These are phyloP conservation scores for Serendipita sp. DNA, from an alignment of 768 basidiomycete genomes.

Conservation along the genomic window DNA sequence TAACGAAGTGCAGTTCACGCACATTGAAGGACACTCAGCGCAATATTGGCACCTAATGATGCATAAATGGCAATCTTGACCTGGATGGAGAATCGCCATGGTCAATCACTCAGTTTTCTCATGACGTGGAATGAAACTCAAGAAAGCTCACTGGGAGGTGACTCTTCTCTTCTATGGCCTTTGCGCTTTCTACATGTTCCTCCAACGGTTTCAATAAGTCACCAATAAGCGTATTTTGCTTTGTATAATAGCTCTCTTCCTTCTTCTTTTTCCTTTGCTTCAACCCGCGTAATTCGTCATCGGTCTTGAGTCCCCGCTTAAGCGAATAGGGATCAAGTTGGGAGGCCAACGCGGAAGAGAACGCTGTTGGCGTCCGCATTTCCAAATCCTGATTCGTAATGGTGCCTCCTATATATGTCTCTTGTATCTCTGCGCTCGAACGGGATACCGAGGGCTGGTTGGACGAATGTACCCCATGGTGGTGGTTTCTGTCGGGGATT, in stretches of 20 bases:
- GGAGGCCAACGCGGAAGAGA: background rate
- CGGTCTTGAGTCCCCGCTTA: constrained; percentile 41
- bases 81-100: constrained; percentile 23
- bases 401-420: background rate
- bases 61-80: constrained; percentile 80
- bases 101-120: background rate
- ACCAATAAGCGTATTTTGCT: constrained; percentile 74
- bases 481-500: too few relatives aligned
- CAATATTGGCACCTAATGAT: constrained; percentile 63
- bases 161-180: constrained; percentile 44
- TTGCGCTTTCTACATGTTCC: constrained; percentile 71
- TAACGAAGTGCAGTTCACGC: constrained; percentile 14
- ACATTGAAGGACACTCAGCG: constrained; percentile 60
- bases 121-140: background rate
- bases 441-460: too few relatives aligned
- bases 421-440: too few relatives aligned
- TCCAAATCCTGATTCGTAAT: background rate
- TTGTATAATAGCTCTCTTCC: constrained; percentile 49
- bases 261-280: constrained; percentile 41
- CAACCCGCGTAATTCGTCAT: constrained; percentile 46
- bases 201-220: constrained; percentile 85
- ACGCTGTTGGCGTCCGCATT: background rate
- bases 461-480: too few relatives aligned
- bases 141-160: constrained; percentile 42
- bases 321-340: constrained; percentile 52